Evolutionary conservation across 441 rosid genomes (phyloP).

Genomic region (Dalechampia spathulata): DNA sequence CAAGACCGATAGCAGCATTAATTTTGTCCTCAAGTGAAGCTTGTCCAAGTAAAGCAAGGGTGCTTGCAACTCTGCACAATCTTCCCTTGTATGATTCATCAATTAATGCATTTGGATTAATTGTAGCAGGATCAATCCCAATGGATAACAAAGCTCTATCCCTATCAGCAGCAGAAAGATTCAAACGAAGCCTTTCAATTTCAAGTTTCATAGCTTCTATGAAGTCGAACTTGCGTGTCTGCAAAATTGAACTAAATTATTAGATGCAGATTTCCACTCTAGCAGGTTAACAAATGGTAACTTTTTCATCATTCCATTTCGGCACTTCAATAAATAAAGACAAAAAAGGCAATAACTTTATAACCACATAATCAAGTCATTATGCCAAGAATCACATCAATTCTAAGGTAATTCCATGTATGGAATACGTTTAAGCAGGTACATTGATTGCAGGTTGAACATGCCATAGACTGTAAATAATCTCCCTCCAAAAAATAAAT

Average conservation of each 20-base stretch:
- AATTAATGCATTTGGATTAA: slow-evolving; percentile 75
- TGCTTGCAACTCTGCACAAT: slow-evolving; percentile 64
- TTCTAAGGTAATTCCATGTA: too few species aligned
- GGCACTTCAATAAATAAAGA: not conserved
- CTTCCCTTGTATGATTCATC: slow-evolving; percentile 68
- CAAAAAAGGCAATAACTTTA: not conserved
- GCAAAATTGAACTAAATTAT: slow-evolving; percentile 23
- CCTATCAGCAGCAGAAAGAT: slow-evolving; percentile 96
- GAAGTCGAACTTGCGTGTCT: slow-evolving; percentile 67
- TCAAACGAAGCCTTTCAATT: slow-evolving; percentile 74
- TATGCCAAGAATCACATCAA: too few species aligned
- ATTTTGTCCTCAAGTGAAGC: slow-evolving; percentile 81
- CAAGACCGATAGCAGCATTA: slow-evolving; percentile 76
- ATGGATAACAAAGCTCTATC: slow-evolving; percentile 84
- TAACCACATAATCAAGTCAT: too few species aligned
- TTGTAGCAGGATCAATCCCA: slow-evolving; percentile 90
- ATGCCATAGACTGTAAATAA: not conserved
- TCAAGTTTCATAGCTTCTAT: slow-evolving; percentile 84
- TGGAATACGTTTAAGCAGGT: not conserved
- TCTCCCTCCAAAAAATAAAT: not conserved
- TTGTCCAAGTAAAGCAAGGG: slow-evolving; percentile 80
- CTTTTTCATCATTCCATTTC: not conserved
- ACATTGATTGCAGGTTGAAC: not conserved
- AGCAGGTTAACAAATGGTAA: slow-evolving; percentile 10
- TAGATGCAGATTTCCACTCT: slow-evolving; percentile 14